Evolutionary conservation across 345 rosid genomes (phyloP).

Genomic region (Angophora floribunda): DNA sequence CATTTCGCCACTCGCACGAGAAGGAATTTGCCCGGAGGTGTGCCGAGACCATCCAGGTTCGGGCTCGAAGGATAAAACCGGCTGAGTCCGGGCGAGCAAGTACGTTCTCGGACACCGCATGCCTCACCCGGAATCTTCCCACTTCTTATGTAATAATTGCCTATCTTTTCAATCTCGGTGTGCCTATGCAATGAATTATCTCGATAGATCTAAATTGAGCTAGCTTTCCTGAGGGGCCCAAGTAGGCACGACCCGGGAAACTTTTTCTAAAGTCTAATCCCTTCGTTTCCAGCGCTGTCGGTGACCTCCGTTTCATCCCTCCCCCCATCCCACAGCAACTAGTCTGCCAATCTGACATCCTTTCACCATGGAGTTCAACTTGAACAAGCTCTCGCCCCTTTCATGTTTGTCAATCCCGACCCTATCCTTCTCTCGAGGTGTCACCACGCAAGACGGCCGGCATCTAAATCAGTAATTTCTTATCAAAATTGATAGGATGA

Average conservation of each 20-base stretch:
- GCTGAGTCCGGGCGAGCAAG: neutral
- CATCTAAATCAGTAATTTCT: too few relatives aligned
- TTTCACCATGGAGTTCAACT: rapidly evolving
- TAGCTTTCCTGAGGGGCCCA: neutral
- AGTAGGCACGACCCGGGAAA: neutral
- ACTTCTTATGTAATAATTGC: neutral
- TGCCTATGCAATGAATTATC: neutral
- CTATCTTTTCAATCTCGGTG: neutral
- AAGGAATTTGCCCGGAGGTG: neutral
- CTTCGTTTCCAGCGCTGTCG: neutral
- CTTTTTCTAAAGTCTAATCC: neutral
- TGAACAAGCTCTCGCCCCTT: too few relatives aligned
- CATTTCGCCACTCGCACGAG: neutral
- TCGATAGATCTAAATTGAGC: neutral
- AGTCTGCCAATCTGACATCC: too few relatives aligned
- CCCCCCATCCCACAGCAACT: neutral
- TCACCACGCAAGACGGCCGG: too few relatives aligned
- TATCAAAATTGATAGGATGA: too few relatives aligned
- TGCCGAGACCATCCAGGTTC: neutral
- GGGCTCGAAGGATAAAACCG: neutral
- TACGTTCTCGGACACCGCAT: neutral
- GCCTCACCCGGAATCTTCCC: neutral
- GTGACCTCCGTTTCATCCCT: neutral
- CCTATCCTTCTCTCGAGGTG: too few relatives aligned
- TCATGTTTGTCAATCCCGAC: too few relatives aligned